Evolutionary conservation across 257 asterid species (phyloP).

Genomic region (Capsicum pubescens): DNA sequence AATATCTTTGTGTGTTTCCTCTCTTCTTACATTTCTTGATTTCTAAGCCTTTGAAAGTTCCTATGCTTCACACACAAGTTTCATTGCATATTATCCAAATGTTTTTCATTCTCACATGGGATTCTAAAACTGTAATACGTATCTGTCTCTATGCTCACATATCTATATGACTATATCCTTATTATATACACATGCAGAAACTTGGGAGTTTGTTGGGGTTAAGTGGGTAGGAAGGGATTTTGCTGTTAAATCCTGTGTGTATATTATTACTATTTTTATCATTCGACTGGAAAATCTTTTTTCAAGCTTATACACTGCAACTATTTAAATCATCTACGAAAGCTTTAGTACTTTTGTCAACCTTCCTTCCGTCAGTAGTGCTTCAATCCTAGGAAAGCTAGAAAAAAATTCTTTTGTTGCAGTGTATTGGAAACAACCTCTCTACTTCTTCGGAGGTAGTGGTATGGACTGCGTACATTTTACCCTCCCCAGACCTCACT

Average conservation of each 20-base stretch:
- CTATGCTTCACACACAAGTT: conserved; percentile 59
- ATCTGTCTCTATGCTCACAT: too few species aligned
- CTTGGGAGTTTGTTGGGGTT: conserved; percentile 25
- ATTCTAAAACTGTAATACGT: not conserved
- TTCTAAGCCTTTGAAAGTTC: conserved; percentile 50
- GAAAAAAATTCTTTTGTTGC: too few species aligned
- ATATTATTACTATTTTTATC: not conserved
- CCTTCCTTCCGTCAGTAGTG: not conserved
- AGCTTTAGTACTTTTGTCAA: too few species aligned
- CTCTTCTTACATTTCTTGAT: conserved; percentile 43
- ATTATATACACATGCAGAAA: conserved; percentile 19
- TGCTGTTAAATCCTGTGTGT: conserved; percentile 2
- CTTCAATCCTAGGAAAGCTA: conserved; percentile 7
- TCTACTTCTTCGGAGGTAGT: too few species aligned
- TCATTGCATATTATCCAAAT: conserved; percentile 28
- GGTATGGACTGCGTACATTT: too few species aligned
- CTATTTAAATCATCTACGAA: not conserved
- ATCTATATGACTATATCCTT: not conserved
- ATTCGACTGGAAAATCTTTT: not conserved
- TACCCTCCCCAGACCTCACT: too few species aligned
- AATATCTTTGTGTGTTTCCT: conserved; percentile 28
- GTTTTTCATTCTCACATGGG: conserved; percentile 24
- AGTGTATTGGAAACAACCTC: too few species aligned
- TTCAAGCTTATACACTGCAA: conserved; percentile 26
- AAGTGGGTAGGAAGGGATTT: conserved; percentile 9